phyloP scores from a whole-genome alignment of 176 grass and related monocot species.

The Thinopyrum elongatum region DNA sequence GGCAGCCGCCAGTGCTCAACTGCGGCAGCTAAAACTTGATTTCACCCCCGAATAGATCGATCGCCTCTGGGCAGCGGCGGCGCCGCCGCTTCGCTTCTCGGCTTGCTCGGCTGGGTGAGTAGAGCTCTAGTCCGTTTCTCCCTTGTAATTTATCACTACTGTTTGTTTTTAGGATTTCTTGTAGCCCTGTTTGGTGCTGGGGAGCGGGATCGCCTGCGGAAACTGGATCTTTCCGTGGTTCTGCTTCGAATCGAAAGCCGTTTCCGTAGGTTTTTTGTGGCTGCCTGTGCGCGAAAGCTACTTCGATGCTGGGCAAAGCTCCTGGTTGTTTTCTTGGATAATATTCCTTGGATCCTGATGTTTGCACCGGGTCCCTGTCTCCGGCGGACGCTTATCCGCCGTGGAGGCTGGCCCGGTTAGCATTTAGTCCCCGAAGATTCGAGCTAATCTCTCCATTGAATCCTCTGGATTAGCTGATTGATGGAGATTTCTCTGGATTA shows the following conservation, averaged over 20 bases:
- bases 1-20: conserved; percentile 42
- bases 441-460: neutral
- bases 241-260: too few relatives aligned
- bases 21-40: conserved; percentile 23
- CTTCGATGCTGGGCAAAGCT: neutral
- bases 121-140: neutral
- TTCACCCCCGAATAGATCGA: neutral
- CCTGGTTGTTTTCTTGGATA: conserved; percentile 22
- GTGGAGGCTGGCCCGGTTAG: neutral
- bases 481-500: neutral
- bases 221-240: too few relatives aligned
- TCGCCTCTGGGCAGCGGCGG: neutral
- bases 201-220: neutral
- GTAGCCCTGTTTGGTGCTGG: neutral
- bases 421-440: neutral
- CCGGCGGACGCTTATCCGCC: neutral
- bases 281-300: conserved; percentile 29
- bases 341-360: neutral
- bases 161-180: neutral
- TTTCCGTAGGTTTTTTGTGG: conserved; percentile 1
- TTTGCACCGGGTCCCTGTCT: neutral
- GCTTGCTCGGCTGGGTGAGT: conserved; percentile 23
- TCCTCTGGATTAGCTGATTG: conserved; percentile 21
- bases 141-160: neutral
- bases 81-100: conserved; percentile 10